A percentile compares a stretch with the other conserved stretches of the same genome.
phyloP scores from a whole-genome alignment of 305 asterid species.

The Withania somnifera region DNA sequence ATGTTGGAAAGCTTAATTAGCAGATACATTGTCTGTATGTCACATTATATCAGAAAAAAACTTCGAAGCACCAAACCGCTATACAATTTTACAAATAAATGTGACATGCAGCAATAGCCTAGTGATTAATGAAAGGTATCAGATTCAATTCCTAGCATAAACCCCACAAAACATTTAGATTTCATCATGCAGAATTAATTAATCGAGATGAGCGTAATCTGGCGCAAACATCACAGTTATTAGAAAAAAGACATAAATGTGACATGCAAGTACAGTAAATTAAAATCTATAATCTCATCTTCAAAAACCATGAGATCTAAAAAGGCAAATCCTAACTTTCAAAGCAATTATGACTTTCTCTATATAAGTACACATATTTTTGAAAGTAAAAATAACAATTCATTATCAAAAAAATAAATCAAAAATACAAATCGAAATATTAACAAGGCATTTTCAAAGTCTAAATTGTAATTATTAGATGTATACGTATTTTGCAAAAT shows the following conservation, averaged over 20 bases:
- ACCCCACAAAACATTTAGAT: too few species aligned
- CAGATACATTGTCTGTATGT: background rate
- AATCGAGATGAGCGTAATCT: too few species aligned
- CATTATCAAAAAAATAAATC: background rate
- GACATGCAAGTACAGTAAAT: background rate
- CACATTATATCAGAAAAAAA: background rate
- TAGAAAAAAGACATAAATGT: too few species aligned
- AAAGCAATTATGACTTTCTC: background rate
- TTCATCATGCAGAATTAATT: too few species aligned
- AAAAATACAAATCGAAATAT: background rate
- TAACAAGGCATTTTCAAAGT: background rate
- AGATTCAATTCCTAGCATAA: too few species aligned
- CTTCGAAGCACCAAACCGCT: background rate
- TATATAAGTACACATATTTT: background rate
- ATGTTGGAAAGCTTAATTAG: background rate
- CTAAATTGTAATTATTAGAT: background rate
- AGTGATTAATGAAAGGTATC: too few species aligned
- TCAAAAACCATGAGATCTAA: slow-evolving; percentile 1
- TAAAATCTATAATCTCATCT: background rate
- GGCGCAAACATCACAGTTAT: too few species aligned
- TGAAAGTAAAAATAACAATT: background rate
- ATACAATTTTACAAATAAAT: too few species aligned
- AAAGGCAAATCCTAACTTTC: background rate
- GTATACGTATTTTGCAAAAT: background rate
- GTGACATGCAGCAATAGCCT: background rate